phyloP scores from a whole-genome alignment of 1,284 basidiomycete genomes.

The Sutorius eximius region DNA sequence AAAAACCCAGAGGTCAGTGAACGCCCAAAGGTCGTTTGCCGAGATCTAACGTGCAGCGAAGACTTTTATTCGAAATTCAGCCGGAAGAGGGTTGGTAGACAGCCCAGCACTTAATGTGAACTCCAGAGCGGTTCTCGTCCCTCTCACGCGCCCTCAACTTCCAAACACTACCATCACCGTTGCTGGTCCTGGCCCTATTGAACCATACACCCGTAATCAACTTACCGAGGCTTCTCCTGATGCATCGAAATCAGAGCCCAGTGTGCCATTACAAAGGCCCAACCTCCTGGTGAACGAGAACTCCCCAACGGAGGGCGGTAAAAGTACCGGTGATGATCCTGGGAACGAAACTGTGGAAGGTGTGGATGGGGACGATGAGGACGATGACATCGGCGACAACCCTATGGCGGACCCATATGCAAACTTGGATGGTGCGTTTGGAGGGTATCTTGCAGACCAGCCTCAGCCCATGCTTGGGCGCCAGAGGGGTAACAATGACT shows the following conservation, averaged over 20 bases:
- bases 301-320: background rate
- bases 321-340: background rate
- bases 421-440: constrained; percentile 69
- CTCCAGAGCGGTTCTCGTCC: constrained; percentile 70
- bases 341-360: constrained; percentile 17
- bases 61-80: constrained; percentile 83
- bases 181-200: constrained; percentile 66
- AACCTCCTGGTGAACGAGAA: constrained; percentile 9
- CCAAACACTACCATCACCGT: constrained; percentile 50
- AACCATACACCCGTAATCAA: constrained; percentile 38
- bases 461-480: constrained; percentile 52
- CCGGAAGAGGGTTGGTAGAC: constrained; percentile 70
- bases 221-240: constrained; percentile 26
- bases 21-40: background rate
- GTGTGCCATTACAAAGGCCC: constrained; percentile 9
- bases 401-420: constrained; percentile 67
- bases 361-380: constrained; percentile 33
- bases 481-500: constrained; percentile 29
- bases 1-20: constrained; percentile 80
- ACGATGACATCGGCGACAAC: constrained; percentile 36
- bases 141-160: constrained; percentile 53
- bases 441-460: constrained; percentile 61
- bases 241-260: constrained; percentile 16
- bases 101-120: constrained; percentile 76
- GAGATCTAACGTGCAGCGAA: constrained; percentile 33